Percentiles rank a stretch among this genome's conserved stretches.
Conservation (phyloP, 331 rosid species). For the Telfairia occidentalis region DNA sequence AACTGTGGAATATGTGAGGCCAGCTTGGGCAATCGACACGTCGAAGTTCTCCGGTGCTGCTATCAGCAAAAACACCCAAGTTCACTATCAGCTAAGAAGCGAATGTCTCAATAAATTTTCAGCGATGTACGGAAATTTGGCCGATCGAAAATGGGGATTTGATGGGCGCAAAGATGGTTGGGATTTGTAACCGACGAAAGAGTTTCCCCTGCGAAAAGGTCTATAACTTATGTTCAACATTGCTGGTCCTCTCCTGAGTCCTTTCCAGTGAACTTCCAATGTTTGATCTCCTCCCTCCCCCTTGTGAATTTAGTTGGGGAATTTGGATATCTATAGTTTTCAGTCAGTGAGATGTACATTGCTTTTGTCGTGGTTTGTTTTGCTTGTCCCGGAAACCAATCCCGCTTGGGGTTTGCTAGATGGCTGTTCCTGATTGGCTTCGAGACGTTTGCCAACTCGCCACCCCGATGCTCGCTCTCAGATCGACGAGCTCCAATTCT, state of each 20-base stretch:
- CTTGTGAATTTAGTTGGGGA: constrained; percentile 48
- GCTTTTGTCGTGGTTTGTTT: constrained; percentile 21
- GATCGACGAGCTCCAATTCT: neutral
- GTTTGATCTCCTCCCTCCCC: constrained; percentile 18
- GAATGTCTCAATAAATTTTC: constrained; percentile 62
- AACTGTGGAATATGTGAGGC: constrained; percentile 86
- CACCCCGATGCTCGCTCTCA: neutral
- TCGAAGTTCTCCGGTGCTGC: constrained; percentile 90
- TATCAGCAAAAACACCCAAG: constrained; percentile 69
- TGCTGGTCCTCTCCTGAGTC: constrained; percentile 18
- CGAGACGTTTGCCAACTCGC: neutral
- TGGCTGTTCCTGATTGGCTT: neutral
- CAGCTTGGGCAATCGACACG: constrained; percentile 96
- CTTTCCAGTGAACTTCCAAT: constrained; percentile 13
- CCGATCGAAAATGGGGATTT: constrained; percentile 54
- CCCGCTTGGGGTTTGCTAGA: neutral
- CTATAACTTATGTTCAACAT: constrained; percentile 9
- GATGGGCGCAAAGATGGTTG: constrained; percentile 76
- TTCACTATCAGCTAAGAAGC: constrained; percentile 58
- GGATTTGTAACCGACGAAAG: constrained; percentile 53
- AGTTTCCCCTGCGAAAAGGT: neutral
- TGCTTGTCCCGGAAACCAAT: neutral
- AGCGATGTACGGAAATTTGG: constrained; percentile 57
- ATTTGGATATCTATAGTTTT: constrained; percentile 20
- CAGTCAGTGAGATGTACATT: constrained; percentile 49